These are phyloP conservation scores for Stentor coeruleus DNA, from an alignment of 73 alveolate species.

Conservation along the genomic window DNA sequence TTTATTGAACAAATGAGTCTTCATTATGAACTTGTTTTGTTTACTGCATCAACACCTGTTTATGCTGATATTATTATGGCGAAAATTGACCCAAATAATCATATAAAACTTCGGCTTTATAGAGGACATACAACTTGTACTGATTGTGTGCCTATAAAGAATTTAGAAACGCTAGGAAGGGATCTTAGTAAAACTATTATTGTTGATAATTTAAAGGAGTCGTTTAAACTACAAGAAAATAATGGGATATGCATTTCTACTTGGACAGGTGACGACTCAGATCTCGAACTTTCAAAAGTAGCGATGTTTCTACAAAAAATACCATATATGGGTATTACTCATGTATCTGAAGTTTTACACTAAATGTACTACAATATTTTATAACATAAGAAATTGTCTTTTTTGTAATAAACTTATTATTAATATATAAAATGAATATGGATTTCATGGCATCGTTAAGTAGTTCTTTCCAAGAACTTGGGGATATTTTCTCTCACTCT, in stretches of 20 bases:
- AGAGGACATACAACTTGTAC: conserved; percentile 78
- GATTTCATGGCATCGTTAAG: background rate
- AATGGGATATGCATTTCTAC: conserved; percentile 92
- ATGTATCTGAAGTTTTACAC: background rate
- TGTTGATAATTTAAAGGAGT: conserved; percentile 89
- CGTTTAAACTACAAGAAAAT: conserved; percentile 85
- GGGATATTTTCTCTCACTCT: conserved; percentile 5
- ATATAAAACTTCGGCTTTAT: conserved; percentile 73
- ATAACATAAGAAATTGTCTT: no score
- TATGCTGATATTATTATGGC: conserved; percentile 96
- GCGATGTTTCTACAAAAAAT: background rate
- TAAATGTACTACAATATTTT: no score
- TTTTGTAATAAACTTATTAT: no score
- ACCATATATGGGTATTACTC: background rate
- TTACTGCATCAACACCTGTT: conserved; percentile 95
- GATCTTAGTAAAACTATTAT: conserved; percentile 77
- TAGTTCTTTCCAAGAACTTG: background rate
- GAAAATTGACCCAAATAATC: conserved; percentile 78
- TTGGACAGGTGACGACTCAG: conserved; percentile 90
- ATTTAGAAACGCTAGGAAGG: conserved; percentile 62
- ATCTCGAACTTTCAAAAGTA: conserved; percentile 29
- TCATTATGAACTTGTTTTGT: conserved; percentile 88
- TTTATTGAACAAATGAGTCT: conserved; percentile 76
- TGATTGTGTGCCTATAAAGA: conserved; percentile 44
- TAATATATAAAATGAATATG: background rate